A percentile compares a stretch with the other conserved stretches of the same genome.
Conservation (phyloP, 768 basidiomycete genomes). For the Tricholoma terreum region DNA sequence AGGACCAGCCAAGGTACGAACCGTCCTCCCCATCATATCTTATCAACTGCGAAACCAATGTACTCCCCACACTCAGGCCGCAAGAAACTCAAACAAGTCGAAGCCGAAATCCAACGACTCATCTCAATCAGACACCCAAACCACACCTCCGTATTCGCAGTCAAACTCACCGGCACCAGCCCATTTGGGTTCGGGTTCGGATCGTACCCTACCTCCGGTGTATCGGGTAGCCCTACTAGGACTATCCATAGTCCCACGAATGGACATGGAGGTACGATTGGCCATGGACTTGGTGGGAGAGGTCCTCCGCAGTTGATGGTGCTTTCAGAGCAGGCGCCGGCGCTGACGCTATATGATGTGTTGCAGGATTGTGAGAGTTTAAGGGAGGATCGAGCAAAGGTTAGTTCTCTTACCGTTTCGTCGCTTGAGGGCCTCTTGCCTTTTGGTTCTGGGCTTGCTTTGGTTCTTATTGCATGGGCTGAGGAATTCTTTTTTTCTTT, state of each 20-base stretch:
- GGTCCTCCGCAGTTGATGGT: slow-evolving; percentile 56
- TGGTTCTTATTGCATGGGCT: background rate
- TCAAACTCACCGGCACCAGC: slow-evolving; percentile 52
- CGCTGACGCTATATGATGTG: slow-evolving; percentile 66
- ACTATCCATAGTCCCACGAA: too few species aligned
- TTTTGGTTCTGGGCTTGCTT: background rate
- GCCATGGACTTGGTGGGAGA: background rate
- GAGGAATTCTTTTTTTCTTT: too few species aligned
- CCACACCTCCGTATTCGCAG: slow-evolving; percentile 63
- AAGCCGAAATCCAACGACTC: slow-evolving; percentile 62
- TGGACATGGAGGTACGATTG: background rate
- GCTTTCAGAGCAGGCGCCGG: slow-evolving; percentile 68
- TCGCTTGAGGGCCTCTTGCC: too few species aligned
- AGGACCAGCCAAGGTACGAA: slow-evolving; percentile 54
- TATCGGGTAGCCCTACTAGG: too few species aligned
- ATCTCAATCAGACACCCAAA: slow-evolving; percentile 60
- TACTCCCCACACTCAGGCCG: slow-evolving; percentile 35
- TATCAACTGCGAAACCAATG: too few species aligned
- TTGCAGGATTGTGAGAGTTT: slow-evolving; percentile 75
- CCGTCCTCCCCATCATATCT: background rate
- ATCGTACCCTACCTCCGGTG: too few species aligned
- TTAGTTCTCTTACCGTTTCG: slow-evolving; percentile 28
- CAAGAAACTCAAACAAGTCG: slow-evolving; percentile 67
- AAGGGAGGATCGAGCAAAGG: slow-evolving; percentile 67
- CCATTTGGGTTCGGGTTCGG: too few species aligned